Evolutionary conservation across 2,329 filamentous ascomycete genomes (phyloP).

Genomic region (Akanthomyces lecanii): DNA sequence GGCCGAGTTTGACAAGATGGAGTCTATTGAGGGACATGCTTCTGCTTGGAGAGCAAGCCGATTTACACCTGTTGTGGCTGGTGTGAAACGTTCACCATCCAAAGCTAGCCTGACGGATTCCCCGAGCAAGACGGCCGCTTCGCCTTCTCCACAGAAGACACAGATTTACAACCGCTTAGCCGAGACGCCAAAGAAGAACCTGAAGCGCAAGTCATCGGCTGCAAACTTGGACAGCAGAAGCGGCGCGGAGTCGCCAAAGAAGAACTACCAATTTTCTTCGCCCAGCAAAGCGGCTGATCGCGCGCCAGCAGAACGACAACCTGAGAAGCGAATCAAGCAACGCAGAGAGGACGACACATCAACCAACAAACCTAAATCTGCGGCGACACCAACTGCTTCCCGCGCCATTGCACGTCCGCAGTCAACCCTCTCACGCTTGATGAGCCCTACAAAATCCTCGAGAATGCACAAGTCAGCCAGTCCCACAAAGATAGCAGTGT

Average conservation of each 20-base stretch:
- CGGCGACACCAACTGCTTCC: constrained; percentile 9
- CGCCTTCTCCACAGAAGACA: not conserved
- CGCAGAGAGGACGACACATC: constrained; percentile 65
- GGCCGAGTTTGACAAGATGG: constrained; percentile 94
- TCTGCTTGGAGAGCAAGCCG: constrained; percentile 67
- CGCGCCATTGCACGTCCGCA: constrained; percentile 36
- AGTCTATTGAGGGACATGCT: constrained; percentile 83
- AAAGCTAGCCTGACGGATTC: constrained; percentile 51
- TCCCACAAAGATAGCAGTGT: constrained; percentile 27
- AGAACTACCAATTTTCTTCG: constrained; percentile 22
- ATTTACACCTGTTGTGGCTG: constrained; percentile 42
- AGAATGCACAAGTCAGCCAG: constrained; percentile 45
- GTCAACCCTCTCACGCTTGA: constrained; percentile 53
- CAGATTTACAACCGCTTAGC: constrained; percentile 22
- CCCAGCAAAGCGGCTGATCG: constrained; percentile 20
- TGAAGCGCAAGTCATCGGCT: constrained; percentile 32
- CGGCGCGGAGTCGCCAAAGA: constrained; percentile 24
- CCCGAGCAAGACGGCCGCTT: constrained; percentile 49
- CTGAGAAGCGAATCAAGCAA: constrained; percentile 69
- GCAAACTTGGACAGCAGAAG: constrained; percentile 30
- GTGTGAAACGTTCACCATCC: constrained; percentile 39
- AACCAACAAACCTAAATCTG: constrained; percentile 23
- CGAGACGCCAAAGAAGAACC: constrained; percentile 30
- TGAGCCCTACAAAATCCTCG: constrained; percentile 77
- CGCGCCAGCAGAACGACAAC: constrained; percentile 28